Evolutionary conservation across 1,139 yeast genomes (phyloP), one percentile per base, ranked within the genome.

Genomic region (Hyphopichia fennica): DNA sequence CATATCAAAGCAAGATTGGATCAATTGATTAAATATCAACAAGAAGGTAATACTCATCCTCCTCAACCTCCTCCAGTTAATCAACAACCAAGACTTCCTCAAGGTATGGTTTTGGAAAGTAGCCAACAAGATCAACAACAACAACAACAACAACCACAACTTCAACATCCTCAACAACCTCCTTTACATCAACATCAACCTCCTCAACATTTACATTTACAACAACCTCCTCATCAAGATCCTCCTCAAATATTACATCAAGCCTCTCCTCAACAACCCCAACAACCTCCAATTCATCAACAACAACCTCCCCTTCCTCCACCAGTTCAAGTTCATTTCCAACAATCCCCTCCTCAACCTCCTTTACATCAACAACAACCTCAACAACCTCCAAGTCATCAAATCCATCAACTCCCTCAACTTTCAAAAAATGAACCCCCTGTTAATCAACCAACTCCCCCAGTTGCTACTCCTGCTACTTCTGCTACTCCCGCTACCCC

Each of bases 1-100:
- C 98, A 91, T 64, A 93, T 93, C 56, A 90, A 89, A 67, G 91
- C 93, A 39, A 80, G 99, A 53, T 77, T 93, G 55, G 95, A 90
- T 53, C 95, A 90, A 55, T 75, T 93, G 59, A 81, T 83, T 41
- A 82, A 82, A 54, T 81, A 81, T 58, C 89, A 84, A 65, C 84
- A 82, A 54, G 89, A 84, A 49, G 88, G 89, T 38, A 86, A 84
- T 46, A 75, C 79, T 33, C 79, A 75, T 48, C 77, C 80, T 35
- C 83, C 86, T 32, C 85, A 82, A 43, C 87, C 87, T 5, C 87
- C 87, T 20, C 84, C 82, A 63, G 72, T 81, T 48, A 70, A 77
- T 44, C 81, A 81, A 60, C 84, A 79, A 53, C 80, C 81, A 38
- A 65, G 79, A 46, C 69, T 77, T 45, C 82, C 82, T 22, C 80